Percentiles rank a stretch among this genome's conserved stretches.
These are phyloP conservation scores for Paxillus ammoniavirescens DNA, from an alignment of 768 basidiomycete genomes.

Conservation along the genomic window DNA sequence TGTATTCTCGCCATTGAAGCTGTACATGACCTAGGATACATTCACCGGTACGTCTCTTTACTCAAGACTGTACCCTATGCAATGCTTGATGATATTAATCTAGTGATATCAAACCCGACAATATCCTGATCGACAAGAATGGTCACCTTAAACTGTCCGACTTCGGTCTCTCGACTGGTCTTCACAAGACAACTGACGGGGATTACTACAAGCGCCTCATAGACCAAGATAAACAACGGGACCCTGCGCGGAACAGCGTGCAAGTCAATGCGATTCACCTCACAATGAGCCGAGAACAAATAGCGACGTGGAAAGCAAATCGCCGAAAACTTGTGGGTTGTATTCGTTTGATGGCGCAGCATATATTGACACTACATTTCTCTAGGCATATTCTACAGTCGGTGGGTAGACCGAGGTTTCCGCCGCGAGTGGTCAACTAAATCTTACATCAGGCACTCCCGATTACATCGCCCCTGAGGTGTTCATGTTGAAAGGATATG, in stretches of 20 bases:
- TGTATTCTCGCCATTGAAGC: constrained; percentile 98
- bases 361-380: constrained; percentile 7
- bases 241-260: constrained; percentile 85
- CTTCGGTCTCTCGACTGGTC: constrained; percentile 95
- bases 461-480: constrained; percentile 94
- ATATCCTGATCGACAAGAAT: constrained; percentile 95
- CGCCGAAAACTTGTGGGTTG: constrained; percentile 81
- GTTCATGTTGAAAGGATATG: constrained; percentile 95
- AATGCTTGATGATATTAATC: constrained; percentile 1
- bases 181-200: constrained; percentile 94
- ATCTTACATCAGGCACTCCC: constrained; percentile 25
- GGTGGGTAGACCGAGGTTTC: constrained; percentile 31
- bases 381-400: constrained; percentile 89
- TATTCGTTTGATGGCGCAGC: not conserved
- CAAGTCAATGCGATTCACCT: constrained; percentile 97
- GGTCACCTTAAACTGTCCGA: constrained; percentile 98
- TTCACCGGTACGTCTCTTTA: constrained; percentile 73
- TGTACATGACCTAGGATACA: constrained; percentile 97
- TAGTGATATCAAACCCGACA: constrained; percentile 99
- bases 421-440: not conserved
- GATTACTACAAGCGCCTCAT: constrained; percentile 91
- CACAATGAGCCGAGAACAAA: constrained; percentile 95
- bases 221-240: constrained; percentile 67
- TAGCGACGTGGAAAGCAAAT: constrained; percentile 99
- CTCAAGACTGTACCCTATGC: not conserved